Evolutionary conservation across 495 filamentous ascomycete genomes (phyloP).

Genomic region (Filosporella fistucella): DNA sequence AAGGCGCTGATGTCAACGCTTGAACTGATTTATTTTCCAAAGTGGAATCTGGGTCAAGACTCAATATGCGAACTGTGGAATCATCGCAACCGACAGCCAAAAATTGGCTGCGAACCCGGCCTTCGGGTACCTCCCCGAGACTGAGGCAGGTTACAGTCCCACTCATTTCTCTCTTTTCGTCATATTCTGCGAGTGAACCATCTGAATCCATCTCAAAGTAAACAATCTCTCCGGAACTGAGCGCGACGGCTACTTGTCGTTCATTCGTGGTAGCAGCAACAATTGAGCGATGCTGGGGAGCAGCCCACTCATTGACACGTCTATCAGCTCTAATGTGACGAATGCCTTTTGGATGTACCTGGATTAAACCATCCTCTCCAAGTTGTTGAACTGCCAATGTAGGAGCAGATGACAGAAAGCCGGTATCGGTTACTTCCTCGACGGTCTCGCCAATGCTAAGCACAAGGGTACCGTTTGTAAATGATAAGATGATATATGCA

Average conservation of each 20-base stretch:
- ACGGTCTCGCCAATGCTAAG: conserved; percentile 95
- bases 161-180: conserved; percentile 92
- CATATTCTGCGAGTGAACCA: conserved; percentile 86
- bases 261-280: conserved; percentile 95
- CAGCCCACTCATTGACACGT: conserved; percentile 89
- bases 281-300: conserved; percentile 89
- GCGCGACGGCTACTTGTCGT: conserved; percentile 84
- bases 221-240: conserved; percentile 93
- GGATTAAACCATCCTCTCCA: conserved; percentile 86
- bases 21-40: conserved; percentile 92
- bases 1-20: conserved; percentile 84
- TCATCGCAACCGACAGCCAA: conserved; percentile 96
- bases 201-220: conserved; percentile 97
- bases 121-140: conserved; percentile 89
- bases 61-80: conserved; percentile 88
- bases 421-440: conserved; percentile 88
- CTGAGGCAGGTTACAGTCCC: conserved; percentile 93
- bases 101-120: conserved; percentile 78
- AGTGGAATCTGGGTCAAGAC: conserved; percentile 82
- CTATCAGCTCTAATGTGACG: conserved; percentile 78
- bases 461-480: conserved; percentile 71
- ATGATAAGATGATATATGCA: conserved; percentile 66
- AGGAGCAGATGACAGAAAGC: conserved; percentile 79
- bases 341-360: conserved; percentile 94
- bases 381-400: conserved; percentile 92